These are phyloP conservation scores for Rosa multiflora DNA, from an alignment of 306 rosid species.

Conservation along the genomic window DNA sequence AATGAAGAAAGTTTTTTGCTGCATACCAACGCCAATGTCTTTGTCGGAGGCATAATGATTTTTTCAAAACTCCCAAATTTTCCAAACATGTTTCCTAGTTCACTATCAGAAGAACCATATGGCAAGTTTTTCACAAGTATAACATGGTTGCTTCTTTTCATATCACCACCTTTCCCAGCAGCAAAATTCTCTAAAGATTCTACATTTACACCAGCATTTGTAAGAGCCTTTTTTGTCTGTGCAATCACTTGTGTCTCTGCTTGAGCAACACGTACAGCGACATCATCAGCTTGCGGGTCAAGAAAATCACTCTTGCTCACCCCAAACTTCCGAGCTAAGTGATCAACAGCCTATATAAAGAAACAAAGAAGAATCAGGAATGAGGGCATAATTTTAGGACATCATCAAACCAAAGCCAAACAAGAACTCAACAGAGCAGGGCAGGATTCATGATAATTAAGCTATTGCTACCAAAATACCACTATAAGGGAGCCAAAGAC, in stretches of 20 bases:
- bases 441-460: neutral
- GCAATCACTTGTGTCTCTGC: constrained; percentile 92
- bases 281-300: constrained; percentile 81
- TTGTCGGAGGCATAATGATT: constrained; percentile 78
- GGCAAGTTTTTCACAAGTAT: constrained; percentile 90
- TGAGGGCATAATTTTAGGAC: neutral
- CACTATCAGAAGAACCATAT: constrained; percentile 80
- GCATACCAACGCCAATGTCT: constrained; percentile 88
- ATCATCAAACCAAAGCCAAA: neutral
- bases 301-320: constrained; percentile 80
- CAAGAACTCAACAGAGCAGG: neutral
- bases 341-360: constrained; percentile 67
- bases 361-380: constrained; percentile 12
- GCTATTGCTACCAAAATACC: neutral
- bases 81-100: constrained; percentile 74
- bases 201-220: constrained; percentile 82
- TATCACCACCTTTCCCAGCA: constrained; percentile 54
- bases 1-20: neutral
- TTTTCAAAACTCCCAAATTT: constrained; percentile 87
- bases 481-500: neutral
- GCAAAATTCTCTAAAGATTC: constrained; percentile 71
- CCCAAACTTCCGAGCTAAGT: constrained; percentile 74
- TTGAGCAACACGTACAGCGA: constrained; percentile 79
- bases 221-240: constrained; percentile 75
- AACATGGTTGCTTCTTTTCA: constrained; percentile 89